Base-by-base conservation (phyloP, 331 rosid genomes). In the Telfairia occidentalis region DNA sequence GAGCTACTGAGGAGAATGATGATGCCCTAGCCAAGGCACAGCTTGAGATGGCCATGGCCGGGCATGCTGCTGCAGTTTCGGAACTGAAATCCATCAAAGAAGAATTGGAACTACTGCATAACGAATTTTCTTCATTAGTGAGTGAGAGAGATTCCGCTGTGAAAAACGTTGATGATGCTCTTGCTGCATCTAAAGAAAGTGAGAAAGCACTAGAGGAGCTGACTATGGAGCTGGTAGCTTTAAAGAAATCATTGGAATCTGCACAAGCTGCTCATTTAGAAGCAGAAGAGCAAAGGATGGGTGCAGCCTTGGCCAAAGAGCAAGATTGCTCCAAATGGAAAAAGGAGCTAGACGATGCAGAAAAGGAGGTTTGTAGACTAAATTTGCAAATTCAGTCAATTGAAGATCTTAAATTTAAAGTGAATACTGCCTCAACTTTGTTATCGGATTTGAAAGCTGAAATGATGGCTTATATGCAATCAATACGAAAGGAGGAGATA, bases 11-110 rank as follows among this genome's bases (percentile, higher is more conserved):
- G 1, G 99, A 92, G 75, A 84, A 96, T 30, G 90, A 97, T 74
- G 88, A 97, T 64, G 88, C 90, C 74, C 96, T 97, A 77, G 97
- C 97, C 83, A 87, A 89, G 92, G 94, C 97, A 9, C 97, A 95
- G 80, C 97, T 92, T 74, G 94, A 95, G 86, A 97, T 92, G 55
- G 97, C 99, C 29, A 92, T 83, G 85, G 94, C 92, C 12, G 88
- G 96, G 83, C 88, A 86, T 80, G 34, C 86, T 13, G 85, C 97
- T 72, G 97, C 99, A 13, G 83, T 87, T 77, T 75, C 93, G 2
- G 97, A 95, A 78, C 84, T 92, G 53, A 84, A 78, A 83, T 84
- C 88, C 26, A 87, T 95, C 73, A 90, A 83, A 80, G 97, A 90
- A 70, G 97, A 95, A 85, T 80, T 92, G 77, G 91, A 89, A 66